A percentile compares a stretch with the other conserved stretches of the same genome.
These are phyloP conservation scores for Setomelanomma holmii DNA, from an alignment of 2,329 filamentous ascomycete genomes.

Conservation along the genomic window DNA sequence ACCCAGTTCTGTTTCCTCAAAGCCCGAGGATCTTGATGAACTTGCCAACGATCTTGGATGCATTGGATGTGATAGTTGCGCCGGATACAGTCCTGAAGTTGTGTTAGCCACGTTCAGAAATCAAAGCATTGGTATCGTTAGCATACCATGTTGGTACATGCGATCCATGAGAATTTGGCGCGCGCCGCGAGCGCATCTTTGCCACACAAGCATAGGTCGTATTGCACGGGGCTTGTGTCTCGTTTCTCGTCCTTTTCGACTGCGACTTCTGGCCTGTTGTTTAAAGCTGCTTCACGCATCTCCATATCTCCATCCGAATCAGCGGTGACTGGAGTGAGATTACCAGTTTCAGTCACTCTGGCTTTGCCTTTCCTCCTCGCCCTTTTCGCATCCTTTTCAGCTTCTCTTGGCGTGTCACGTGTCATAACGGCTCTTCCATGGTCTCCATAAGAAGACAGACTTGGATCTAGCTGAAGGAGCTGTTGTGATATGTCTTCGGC, in stretches of 20 bases:
- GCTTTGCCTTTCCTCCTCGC: conserved; percentile 19
- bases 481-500: conserved; percentile 8
- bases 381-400: no score
- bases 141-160: conserved; percentile 27
- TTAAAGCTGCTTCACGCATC: conserved; percentile 10
- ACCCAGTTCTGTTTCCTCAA: conserved; percentile 9
- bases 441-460: no score
- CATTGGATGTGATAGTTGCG: conserved; percentile 29
- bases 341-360: conserved; percentile 8
- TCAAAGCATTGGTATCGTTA: not conserved
- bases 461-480: conserved; percentile 3
- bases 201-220: conserved; percentile 27
- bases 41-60: conserved; percentile 12
- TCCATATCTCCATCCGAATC: conserved; percentile 25
- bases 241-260: no score
- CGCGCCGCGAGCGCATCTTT: conserved; percentile 18
- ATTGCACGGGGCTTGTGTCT: no score
- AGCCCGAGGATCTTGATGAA: not conserved
- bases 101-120: not conserved
- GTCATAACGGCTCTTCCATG: no score
- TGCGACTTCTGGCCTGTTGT: no score
- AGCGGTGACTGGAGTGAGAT: conserved; percentile 18
- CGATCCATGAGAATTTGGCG: conserved; percentile 11
- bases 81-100: conserved; percentile 26
- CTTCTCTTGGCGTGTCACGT: no score